Evolutionary conservation across 2,329 filamentous ascomycete genomes (phyloP), one percentile per base, ranked within the genome.

Genomic region (Pseudodiploospora longispora): DNA sequence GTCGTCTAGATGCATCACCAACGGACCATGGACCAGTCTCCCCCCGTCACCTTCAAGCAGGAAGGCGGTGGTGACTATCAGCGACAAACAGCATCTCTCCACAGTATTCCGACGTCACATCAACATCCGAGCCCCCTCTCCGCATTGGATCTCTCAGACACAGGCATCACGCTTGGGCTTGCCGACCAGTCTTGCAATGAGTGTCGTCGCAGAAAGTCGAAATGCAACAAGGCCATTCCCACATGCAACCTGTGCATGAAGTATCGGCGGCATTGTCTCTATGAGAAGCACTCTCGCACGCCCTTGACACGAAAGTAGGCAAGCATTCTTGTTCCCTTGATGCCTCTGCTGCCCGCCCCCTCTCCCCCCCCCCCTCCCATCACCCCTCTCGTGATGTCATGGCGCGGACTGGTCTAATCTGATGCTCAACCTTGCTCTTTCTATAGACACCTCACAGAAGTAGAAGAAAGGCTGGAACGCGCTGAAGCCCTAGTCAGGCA

Each of bases 241-340:
- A 63, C 56, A 4, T 69, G 66, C 47, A 57, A 59, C 34, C 53
- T 65, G 10, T 74, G 69, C 50, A 53, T 62, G 39, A 66, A 65
- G 44, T 69, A 70, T 50, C 60, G 65, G 36, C 57, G 70, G 10
- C 65, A 69, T 47, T 74, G 71, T 47, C 56, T 71, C 6, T 74
- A 74, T 44, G 70, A 74, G 50, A 70, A 67, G 49, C 65, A 71
- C 41, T 61, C 62, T n/a, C 61, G 65, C 37, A 74, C 70, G 9
- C 70, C 70, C 5, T 56, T 74, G 47, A 74, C 70, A 5, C 60
- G 71, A 36, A 71, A 65, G 60, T 65, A 63, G 36, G 62, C 37
- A 9, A 12, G 10, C 10, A 27, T 29, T 44, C 7, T 36, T 40
- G 7, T 9, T 30, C 10, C 41, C 36, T 35, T 35, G n/a, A 9